phyloP scores from a whole-genome alignment of 495 filamentous ascomycete species.

The Penicillium salamii region DNA sequence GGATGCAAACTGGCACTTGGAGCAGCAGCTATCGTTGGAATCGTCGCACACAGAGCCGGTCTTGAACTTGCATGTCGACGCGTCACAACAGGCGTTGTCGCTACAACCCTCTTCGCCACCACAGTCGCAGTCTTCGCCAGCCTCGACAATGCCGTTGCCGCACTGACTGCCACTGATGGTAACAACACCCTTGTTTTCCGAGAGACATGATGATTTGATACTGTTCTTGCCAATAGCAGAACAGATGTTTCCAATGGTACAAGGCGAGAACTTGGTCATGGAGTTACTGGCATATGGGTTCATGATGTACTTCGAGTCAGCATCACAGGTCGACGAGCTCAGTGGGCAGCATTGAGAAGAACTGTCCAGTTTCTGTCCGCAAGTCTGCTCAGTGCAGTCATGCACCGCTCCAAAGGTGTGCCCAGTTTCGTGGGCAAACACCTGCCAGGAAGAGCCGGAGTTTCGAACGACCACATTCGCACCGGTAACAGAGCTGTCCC shows the following conservation, averaged over 20 bases:
- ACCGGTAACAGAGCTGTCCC: constrained; percentile 67
- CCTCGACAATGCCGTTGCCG: constrained; percentile 95
- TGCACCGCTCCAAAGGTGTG: constrained; percentile 97
- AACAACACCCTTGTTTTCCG: constrained; percentile 76
- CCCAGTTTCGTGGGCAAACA: constrained; percentile 93
- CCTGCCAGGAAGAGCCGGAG: constrained; percentile 79
- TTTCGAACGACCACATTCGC: constrained; percentile 90
- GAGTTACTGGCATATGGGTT: constrained; percentile 77
- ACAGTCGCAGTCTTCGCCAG: constrained; percentile 94
- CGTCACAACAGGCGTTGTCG: constrained; percentile 77
- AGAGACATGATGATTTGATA: constrained; percentile 73
- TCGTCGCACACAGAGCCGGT: constrained; percentile 77
- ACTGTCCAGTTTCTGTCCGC: constrained; percentile 55
- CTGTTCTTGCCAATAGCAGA: constrained; percentile 80
- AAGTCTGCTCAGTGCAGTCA: constrained; percentile 74
- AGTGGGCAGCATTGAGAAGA: constrained; percentile 88
- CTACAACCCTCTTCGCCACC: constrained; percentile 72
- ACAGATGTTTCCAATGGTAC: constrained; percentile 91
- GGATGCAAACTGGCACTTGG: constrained; percentile 67
- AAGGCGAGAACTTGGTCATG: constrained; percentile 79
- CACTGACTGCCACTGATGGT: constrained; percentile 86
- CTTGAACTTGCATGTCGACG: constrained; percentile 86
- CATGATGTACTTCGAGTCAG: constrained; percentile 81
- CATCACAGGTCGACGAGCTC: constrained; percentile 65
- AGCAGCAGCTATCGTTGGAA: constrained; percentile 88